Base-by-base conservation (phyloP, 2,329 filamentous ascomycete species). In the Dactylonectria macrodidyma region DNA sequence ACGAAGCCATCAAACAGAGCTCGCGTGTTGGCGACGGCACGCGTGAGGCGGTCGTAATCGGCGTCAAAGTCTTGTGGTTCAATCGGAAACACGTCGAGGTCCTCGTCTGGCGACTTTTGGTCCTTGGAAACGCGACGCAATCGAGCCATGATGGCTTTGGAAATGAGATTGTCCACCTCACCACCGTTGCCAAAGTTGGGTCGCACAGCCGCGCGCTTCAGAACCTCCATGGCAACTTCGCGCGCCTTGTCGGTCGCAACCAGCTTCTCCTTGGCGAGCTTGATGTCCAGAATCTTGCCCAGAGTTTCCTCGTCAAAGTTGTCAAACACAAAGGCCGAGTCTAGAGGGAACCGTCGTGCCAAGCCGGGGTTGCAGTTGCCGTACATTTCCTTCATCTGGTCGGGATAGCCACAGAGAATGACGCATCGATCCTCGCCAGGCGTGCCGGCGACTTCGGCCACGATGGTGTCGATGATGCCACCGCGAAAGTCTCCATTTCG, bases 151-250 rank as follows among this genome's bases (percentile, higher is more conserved):
- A 75, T 74, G 14, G 74, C 76, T 30, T 74, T 77, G 26, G 70
- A 74, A 36, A 78, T 33, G n/a, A 77, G 58, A 16, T 74, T 93
- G 62, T 95, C 91, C 2, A 95, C 86, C 69, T 93, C 92, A 0
- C 92, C 92, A 3, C 88, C 93, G 72, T 95, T 95, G 2, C 91
- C 92, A 80, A 95, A 95, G 75, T 94, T 88, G 1, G 89, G 88
- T 1, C 88, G 84, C 70, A 92, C 91, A 2, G 91, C 88, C 1
- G 88, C 86, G 5, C 90, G 85, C 19, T 81, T 81, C 1, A 95
- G 81, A 11, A 91, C 82, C 7, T 91, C 89, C 72, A 90, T 82
- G 0, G 88, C 90, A 0, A 89, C 87, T 1, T 80, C 78, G 48
- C 86, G 86, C 0, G 86, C 91, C 47, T 86, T 78, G 1, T 84